Evolutionary conservation across 352 stramenopile genomes (phyloP).

Genomic region (Peronosclerospora sorghi): DNA sequence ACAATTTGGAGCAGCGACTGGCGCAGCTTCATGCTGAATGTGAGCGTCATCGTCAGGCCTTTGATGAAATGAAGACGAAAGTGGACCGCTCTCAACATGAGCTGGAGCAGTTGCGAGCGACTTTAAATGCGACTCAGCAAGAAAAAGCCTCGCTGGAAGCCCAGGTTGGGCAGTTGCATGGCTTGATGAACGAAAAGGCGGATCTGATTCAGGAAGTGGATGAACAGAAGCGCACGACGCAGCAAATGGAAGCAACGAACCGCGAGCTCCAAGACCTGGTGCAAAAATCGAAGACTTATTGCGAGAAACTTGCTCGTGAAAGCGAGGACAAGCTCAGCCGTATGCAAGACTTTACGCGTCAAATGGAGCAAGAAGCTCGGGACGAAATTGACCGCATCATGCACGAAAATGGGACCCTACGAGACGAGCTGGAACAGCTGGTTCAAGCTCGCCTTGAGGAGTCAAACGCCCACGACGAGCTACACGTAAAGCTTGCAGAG

Average conservation of each 20-base stretch:
- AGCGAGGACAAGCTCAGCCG: slow-evolving; percentile 58
- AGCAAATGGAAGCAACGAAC: slow-evolving; percentile 34
- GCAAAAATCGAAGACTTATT: slow-evolving; percentile 51
- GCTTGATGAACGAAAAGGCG: slow-evolving; percentile 35
- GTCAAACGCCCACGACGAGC: slow-evolving; percentile 50
- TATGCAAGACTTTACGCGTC: slow-evolving; percentile 41
- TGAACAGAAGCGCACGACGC: slow-evolving; percentile 33
- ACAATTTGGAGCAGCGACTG: slow-evolving; percentile 14
- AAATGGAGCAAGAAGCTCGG: slow-evolving; percentile 54
- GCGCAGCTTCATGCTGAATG: slow-evolving; percentile 19
- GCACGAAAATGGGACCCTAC: slow-evolving; percentile 44
- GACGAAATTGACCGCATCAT: slow-evolving; percentile 51
- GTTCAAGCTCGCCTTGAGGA: slow-evolving; percentile 50
- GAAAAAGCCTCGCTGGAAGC: slow-evolving; percentile 28
- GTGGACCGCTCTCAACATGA: slow-evolving; percentile 16
- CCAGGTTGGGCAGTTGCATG: slow-evolving; percentile 24
- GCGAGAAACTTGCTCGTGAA: slow-evolving; percentile 42
- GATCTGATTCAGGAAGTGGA: slow-evolving; percentile 30
- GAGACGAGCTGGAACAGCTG: slow-evolving; percentile 56
- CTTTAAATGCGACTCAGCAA: slow-evolving; percentile 31
- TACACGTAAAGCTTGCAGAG: slow-evolving; percentile 61
- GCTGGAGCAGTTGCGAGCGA: slow-evolving; percentile 18
- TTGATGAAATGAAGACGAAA: slow-evolving; percentile 12
- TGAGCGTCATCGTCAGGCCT: slow-evolving; percentile 14
- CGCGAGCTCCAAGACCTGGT: slow-evolving; percentile 44